These are phyloP conservation scores for Diaporthe amygdali DNA, from an alignment of 2,329 filamentous ascomycete species.

Conservation along the genomic window DNA sequence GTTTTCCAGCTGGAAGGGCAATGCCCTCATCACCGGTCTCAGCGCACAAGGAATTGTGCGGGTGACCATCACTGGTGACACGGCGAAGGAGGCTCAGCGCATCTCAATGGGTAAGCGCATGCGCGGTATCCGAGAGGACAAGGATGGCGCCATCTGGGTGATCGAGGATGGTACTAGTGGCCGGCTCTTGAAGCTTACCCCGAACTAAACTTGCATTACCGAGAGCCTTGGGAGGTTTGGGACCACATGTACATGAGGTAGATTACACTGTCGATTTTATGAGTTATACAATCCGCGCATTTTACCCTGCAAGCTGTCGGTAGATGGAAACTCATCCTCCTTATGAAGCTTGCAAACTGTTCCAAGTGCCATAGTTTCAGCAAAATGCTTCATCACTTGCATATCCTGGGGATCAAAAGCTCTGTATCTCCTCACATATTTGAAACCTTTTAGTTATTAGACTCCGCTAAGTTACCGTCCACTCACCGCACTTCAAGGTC, in stretches of 20 bases:
- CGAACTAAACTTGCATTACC: constrained; percentile 32
- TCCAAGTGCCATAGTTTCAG: too few relatives aligned
- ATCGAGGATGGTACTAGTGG: constrained; percentile 37
- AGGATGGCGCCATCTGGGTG: constrained; percentile 38
- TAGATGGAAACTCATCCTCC: not conserved
- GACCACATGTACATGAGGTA: not conserved
- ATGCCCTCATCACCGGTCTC: constrained; percentile 38
- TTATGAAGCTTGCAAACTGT: not conserved
- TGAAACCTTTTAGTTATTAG: too few relatives aligned
- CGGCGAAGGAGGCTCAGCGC: constrained; percentile 38
- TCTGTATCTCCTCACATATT: too few relatives aligned
- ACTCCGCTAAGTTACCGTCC: too few relatives aligned
- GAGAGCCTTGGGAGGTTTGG: constrained; percentile 21
- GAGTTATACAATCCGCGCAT: not conserved
- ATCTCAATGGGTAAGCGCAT: constrained; percentile 38
- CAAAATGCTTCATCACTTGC: too few relatives aligned
- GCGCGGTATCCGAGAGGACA: constrained; percentile 37
- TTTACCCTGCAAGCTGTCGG: not conserved
- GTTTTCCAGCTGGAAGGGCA: constrained; percentile 39
- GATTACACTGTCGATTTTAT: not conserved
- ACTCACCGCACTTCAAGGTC: too few relatives aligned
- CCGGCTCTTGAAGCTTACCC: constrained; percentile 39
- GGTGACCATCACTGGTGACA: constrained; percentile 37
- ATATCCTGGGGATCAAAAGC: too few relatives aligned
- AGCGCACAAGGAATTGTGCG: constrained; percentile 35